Evolutionary conservation across 2,329 filamentous ascomycete species (phyloP), one percentile per base, ranked within the genome.

Genomic region (Metarhizium guizhouense): DNA sequence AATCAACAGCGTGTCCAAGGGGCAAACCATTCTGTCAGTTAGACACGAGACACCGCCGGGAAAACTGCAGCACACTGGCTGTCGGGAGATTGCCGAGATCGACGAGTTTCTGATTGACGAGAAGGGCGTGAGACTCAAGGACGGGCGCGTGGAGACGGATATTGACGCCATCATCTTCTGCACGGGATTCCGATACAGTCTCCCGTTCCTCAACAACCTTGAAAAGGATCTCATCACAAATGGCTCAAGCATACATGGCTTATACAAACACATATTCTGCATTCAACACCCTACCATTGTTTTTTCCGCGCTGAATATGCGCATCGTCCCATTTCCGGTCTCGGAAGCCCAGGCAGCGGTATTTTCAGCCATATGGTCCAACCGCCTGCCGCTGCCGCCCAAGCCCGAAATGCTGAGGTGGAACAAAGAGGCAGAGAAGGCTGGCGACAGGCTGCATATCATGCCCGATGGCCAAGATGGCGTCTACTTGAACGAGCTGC

Each of bases 171-270:
- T 96, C 6, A 68, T 97, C 32, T 96, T 93, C 70, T 92, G 89
- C 68, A 96, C 93, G 0, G 93, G 93, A 0, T 97, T 95, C 64
- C 81, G 95, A 56, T 96, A 89, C 71, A 85, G 86, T 5, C 88
- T 87, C 56, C 90, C 91, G 0, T 96, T 96, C 65, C 67, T 86
- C 4, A 67, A 68, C 13, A 66, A 71, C 2, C 61, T 81, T 4
- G 63, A 72, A 14, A 70, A 67, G 10, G 75, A 81, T 0, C 67
- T 90, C 2, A 77, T 92, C 55, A 84, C 81, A 0, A 80, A 84
- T 54, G 92, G 92, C 1, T 80, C 79, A 38, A 80, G 87, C 32
- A 84, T 92, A 1, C 76, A 85, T 58, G 83, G 86, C 38, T 72
- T 92, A 3, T 96, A 91, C 68, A 78, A 90, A 61, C 90, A 97